Percentiles rank a stretch among this genome's conserved stretches.
Evolutionary conservation across 345 rosid species (phyloP).

Genomic region (Aegle marmelos): DNA sequence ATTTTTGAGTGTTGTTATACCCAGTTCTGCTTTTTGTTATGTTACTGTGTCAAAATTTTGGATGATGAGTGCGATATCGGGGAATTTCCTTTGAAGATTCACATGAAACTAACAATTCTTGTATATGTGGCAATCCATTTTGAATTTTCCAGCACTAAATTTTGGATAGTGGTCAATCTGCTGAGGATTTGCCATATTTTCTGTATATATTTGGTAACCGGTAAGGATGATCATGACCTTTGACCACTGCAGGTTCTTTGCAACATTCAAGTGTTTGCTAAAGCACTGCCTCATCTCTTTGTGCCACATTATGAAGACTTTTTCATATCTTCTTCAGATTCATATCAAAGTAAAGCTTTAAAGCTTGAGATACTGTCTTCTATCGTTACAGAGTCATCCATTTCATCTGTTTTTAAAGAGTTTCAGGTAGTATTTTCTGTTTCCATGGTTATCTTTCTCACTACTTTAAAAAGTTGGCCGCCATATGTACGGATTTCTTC

Average conservation of each 20-base stretch:
- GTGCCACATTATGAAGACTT: slow-evolving; percentile 72
- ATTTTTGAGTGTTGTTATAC: neutral
- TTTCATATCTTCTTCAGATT: slow-evolving; percentile 70
- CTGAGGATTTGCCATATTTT: slow-evolving; percentile 3
- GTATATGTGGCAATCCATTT: neutral
- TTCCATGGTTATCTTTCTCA: neutral
- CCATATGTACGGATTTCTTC: slow-evolving; percentile 1
- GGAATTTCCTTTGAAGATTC: neutral
- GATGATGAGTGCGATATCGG: neutral
- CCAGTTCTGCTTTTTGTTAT: neutral
- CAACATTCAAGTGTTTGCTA: slow-evolving; percentile 84
- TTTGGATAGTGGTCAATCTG: slow-evolving; percentile 4
- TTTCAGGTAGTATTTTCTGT: slow-evolving; percentile 61
- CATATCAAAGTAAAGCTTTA: slow-evolving; percentile 77
- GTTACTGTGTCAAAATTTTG: neutral
- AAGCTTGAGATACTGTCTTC: slow-evolving; percentile 91
- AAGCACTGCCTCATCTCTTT: slow-evolving; percentile 79
- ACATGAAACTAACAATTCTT: neutral
- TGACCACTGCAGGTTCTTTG: slow-evolving; percentile 65
- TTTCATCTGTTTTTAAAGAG: slow-evolving; percentile 70
- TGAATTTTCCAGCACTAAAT: neutral
- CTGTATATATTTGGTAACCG: slow-evolving; percentile 9
- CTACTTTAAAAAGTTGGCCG: slow-evolving; percentile 2
- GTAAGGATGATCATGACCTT: slow-evolving; percentile 13
- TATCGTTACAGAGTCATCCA: slow-evolving; percentile 65